These are phyloP conservation scores for Beauveria bassiana DNA, from an alignment of 2,329 filamentous ascomycete genomes.

Conservation along the genomic window DNA sequence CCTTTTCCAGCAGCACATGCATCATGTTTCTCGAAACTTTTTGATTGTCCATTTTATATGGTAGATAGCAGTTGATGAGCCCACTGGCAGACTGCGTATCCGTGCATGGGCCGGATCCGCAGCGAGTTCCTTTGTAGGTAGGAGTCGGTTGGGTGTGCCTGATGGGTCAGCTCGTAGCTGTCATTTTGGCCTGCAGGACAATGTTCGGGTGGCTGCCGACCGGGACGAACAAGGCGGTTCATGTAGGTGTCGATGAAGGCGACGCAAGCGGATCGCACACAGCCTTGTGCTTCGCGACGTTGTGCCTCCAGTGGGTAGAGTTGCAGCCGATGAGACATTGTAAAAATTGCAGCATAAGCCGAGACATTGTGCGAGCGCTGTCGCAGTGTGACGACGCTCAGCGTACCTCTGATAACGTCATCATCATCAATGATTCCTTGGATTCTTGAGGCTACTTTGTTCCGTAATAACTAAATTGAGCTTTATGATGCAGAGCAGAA, in stretches of 20 bases:
- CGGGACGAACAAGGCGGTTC: conserved; percentile 8
- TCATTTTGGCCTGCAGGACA: background rate
- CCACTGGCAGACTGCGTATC: conserved; percentile 28
- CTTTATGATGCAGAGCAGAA: background rate
- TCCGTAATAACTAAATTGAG: too few species aligned
- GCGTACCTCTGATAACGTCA: background rate
- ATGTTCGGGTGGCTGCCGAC: conserved; percentile 9
- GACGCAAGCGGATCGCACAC: background rate
- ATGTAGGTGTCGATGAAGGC: conserved; percentile 1
- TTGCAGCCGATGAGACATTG: background rate
- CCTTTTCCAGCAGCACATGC: conserved; percentile 48
- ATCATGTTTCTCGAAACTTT: conserved; percentile 42
- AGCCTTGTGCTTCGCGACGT: conserved; percentile 9
- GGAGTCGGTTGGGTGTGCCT: conserved; percentile 9
- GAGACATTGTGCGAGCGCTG: background rate
- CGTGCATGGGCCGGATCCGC: conserved; percentile 17
- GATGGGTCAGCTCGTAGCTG: background rate
- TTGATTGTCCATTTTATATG: conserved; percentile 31
- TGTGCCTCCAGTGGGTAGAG: background rate
- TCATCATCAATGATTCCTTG: background rate
- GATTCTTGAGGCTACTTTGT: background rate
- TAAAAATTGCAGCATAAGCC: background rate
- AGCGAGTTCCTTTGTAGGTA: conserved; percentile 12
- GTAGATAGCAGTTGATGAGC: conserved; percentile 38
- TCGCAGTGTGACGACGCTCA: too few species aligned